Percentiles rank a stretch among this genome's conserved stretches.
Conservation (phyloP, 2,329 filamentous ascomycete species). For the Colletotrichum zoysiae region DNA sequence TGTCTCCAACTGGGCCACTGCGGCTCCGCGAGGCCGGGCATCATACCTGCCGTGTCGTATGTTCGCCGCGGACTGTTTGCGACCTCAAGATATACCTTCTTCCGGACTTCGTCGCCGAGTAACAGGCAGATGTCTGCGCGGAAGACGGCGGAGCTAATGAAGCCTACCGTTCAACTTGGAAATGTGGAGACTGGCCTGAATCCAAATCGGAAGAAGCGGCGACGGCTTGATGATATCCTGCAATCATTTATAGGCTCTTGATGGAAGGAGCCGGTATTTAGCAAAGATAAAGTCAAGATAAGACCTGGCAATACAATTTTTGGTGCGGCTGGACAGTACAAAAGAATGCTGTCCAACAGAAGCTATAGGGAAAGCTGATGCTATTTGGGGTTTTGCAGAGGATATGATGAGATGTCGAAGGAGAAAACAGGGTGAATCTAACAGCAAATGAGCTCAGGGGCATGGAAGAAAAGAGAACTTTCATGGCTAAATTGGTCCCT, state of each 20-base stretch:
- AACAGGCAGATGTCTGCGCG: slow-evolving; percentile 43
- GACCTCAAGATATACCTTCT: slow-evolving; percentile 51
- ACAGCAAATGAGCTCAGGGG: neutral
- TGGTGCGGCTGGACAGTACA: neutral
- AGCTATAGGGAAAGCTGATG: too few relatives aligned
- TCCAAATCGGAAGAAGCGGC: slow-evolving; percentile 50
- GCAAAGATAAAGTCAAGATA: neutral
- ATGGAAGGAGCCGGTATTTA: neutral
- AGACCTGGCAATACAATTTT: neutral
- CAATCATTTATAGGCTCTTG: slow-evolving; percentile 43
- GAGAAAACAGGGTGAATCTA: too few relatives aligned
- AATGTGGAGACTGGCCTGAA: slow-evolving; percentile 41
- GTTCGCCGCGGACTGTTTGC: slow-evolving; percentile 52
- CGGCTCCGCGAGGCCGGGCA: slow-evolving; percentile 48
- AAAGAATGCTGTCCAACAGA: neutral
- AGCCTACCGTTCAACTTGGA: slow-evolving; percentile 31
- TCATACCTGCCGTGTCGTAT: slow-evolving; percentile 52
- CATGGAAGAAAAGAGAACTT: slow-evolving; percentile 2
- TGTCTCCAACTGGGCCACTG: slow-evolving; percentile 55
- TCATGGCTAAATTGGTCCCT: slow-evolving; percentile 35
- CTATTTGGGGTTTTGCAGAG: neutral
- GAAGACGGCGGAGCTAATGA: slow-evolving; percentile 37
- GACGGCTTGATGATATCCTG: slow-evolving; percentile 52
- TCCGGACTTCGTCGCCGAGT: slow-evolving; percentile 16
- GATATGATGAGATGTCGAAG: neutral